Evolutionary conservation across 176 grass and related monocot species (phyloP).

Genomic region (Aegilops bicornis): DNA sequence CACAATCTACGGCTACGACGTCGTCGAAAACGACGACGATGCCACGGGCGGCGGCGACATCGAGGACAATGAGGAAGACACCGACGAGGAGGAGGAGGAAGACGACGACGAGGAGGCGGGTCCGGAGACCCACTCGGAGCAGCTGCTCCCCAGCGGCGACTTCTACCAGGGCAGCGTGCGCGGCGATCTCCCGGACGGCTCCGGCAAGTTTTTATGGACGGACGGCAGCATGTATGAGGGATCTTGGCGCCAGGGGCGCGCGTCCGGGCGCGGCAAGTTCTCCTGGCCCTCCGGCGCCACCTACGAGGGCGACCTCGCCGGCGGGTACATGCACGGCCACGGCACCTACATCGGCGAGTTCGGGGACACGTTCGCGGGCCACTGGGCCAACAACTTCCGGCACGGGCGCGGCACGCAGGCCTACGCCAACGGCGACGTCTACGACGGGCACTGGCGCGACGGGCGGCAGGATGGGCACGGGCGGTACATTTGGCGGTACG

Average conservation of each 20-base stretch:
- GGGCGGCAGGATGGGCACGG: constrained; percentile 68
- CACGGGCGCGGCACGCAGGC: constrained; percentile 75
- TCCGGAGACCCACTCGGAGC: constrained; percentile 42
- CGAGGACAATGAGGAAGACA: constrained; percentile 16
- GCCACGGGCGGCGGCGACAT: background rate
- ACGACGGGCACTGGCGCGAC: constrained; percentile 75
- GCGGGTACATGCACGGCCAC: constrained; percentile 67
- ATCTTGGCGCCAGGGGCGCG: constrained; percentile 52
- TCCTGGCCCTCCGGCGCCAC: constrained; percentile 73
- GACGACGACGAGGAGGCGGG: background rate
- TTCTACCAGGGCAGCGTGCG: constrained; percentile 67
- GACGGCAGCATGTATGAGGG: constrained; percentile 92
- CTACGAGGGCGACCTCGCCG: constrained; percentile 72
- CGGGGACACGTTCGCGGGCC: constrained; percentile 69
- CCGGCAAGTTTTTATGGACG: constrained; percentile 74
- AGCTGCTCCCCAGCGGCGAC: constrained; percentile 52
- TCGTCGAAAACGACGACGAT: background rate
- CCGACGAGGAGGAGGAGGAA: background rate
- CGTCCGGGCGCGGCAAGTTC: constrained; percentile 71
- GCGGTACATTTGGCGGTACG: constrained; percentile 70
- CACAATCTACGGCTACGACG: constrained; percentile 45
- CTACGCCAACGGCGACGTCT: constrained; percentile 65
- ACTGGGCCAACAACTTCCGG: constrained; percentile 69
- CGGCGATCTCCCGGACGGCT: constrained; percentile 45
- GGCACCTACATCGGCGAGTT: constrained; percentile 68